Percentiles rank a stretch among this genome's conserved stretches.
Conservation (phyloP, 2,329 filamentous ascomycete genomes). For the Diaporthe humulicola region DNA sequence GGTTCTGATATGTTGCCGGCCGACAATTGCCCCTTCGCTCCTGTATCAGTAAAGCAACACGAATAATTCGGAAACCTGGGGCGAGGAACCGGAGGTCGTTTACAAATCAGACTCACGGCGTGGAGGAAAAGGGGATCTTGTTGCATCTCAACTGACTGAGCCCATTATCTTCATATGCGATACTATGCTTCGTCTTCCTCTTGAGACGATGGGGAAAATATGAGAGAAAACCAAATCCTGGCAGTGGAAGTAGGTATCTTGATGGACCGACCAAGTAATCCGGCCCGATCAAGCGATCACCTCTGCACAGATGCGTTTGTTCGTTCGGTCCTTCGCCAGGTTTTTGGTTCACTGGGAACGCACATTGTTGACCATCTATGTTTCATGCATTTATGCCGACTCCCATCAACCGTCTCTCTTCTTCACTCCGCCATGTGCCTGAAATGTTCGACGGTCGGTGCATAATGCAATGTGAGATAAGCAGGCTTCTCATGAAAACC, state of each 20-base stretch:
- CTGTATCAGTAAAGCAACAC: too few relatives aligned
- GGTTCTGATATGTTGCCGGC: too few relatives aligned
- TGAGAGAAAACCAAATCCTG: neutral
- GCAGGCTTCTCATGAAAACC: neutral
- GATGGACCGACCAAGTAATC: neutral
- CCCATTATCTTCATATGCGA: neutral
- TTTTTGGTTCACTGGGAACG: neutral
- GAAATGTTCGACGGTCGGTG: neutral
- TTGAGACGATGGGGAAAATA: too few relatives aligned
- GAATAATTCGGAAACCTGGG: too few relatives aligned
- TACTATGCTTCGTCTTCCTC: neutral
- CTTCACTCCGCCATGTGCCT: neutral
- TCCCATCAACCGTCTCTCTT: neutral
- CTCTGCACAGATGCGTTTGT: neutral
- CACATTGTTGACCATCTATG: neutral
- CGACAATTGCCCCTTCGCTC: too few relatives aligned
- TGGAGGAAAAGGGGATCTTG: neutral
- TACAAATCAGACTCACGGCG: too few relatives aligned
- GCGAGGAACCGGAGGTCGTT: too few relatives aligned
- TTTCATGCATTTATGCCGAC: neutral
- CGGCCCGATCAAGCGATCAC: neutral
- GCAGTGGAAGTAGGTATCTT: neutral
- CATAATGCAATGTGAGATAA: neutral
- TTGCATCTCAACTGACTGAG: neutral
- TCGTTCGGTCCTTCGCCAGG: neutral